phyloP scores from a whole-genome alignment of 169 alveolate genomes.

The Pseudocohnilembus persalinus region DNA sequence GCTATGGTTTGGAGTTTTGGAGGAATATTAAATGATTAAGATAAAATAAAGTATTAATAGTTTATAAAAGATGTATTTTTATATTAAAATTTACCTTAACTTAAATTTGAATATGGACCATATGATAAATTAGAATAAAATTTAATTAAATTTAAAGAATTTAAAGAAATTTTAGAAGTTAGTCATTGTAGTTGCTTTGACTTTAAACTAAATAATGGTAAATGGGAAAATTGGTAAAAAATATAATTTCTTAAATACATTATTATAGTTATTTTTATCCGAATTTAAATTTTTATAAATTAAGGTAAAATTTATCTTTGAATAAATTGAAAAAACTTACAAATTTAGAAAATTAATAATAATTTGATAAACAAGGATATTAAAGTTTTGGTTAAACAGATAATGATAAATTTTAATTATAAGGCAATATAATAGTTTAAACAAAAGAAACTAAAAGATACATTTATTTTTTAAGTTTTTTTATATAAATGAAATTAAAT shows the following conservation, averaged over 20 bases:
- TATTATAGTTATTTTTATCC: too few relatives aligned
- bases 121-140: neutral
- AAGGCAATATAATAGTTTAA: neutral
- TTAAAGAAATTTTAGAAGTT: neutral
- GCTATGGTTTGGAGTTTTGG: neutral
- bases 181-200: neutral
- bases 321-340: too few relatives aligned
- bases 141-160: neutral
- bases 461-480: neutral
- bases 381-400: neutral
- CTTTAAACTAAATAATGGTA: neutral
- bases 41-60: too few relatives aligned
- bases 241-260: too few relatives aligned
- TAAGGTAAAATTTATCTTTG: too few relatives aligned
- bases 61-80: neutral
- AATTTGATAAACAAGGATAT: neutral
- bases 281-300: too few relatives aligned
- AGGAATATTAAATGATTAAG: neutral
- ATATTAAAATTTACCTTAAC: neutral
- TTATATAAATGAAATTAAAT: too few relatives aligned
- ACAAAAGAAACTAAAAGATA: neutral
- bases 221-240: neutral
- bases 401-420: neutral
- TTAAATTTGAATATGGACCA: neutral
- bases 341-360: too few relatives aligned